A percentile compares a stretch with the other conserved stretches of the same genome.
Conservation (phyloP, 2,329 filamentous ascomycete genomes). For the Harringtonia lauricola region DNA sequence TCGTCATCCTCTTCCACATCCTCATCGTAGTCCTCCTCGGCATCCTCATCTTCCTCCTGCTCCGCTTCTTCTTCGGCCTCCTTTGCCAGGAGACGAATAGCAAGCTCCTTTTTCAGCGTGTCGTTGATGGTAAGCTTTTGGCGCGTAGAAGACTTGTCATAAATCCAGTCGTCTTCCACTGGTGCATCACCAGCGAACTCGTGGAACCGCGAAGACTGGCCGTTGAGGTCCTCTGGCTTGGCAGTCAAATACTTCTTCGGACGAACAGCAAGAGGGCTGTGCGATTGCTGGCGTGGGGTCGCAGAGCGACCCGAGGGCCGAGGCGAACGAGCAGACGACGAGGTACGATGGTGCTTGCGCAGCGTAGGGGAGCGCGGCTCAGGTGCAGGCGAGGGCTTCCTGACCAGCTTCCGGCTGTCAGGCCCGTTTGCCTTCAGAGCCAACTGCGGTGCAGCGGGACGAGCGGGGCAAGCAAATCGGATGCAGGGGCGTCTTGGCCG, state of each 20-base stretch:
- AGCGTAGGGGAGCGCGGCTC: conserved; percentile 20
- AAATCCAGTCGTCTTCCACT: conserved; percentile 86
- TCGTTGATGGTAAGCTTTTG: conserved; percentile 75
- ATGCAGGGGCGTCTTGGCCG: conserved; percentile 49
- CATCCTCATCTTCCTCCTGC: conserved; percentile 51
- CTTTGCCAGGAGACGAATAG: conserved; percentile 72
- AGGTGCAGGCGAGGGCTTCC: conserved; percentile 11
- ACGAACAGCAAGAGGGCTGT: conserved; percentile 25
- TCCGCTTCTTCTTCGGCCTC: conserved; percentile 86
- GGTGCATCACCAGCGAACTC: conserved; percentile 80
- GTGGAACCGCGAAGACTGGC: conserved; percentile 61
- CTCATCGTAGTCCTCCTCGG: conserved; percentile 39
- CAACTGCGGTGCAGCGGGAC: conserved; percentile 29
- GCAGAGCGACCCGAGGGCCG: conserved; percentile 12
- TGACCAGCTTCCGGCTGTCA: conserved; percentile 10
- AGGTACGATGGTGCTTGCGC: conserved; percentile 14
- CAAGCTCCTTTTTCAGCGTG: conserved; percentile 80
- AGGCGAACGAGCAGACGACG: conserved; percentile 8
- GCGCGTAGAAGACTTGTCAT: conserved; percentile 51
- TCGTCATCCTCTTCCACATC: conserved; percentile 37
- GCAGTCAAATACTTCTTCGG: conserved; percentile 39
- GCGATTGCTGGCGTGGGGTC: conserved; percentile 24
- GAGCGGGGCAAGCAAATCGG: conserved; percentile 63
- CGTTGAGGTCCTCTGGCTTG: conserved; percentile 35
- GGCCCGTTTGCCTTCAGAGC: conserved; percentile 11